Conservation (phyloP, 177 flowering plant species). For the Telopea speciosissima region DNA sequence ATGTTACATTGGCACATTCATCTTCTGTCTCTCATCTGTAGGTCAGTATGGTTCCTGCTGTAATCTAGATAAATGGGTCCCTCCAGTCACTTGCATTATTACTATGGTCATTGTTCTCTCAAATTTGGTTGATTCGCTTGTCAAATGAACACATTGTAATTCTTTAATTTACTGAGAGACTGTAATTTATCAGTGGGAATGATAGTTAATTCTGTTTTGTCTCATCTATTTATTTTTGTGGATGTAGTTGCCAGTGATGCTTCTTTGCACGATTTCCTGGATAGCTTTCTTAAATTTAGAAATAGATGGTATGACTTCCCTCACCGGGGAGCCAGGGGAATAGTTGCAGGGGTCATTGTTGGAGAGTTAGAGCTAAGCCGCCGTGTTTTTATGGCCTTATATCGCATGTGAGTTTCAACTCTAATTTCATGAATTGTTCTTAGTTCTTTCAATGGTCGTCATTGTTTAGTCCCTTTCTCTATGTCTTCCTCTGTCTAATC, state of each 20-base stretch:
- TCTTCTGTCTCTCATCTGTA: too few relatives aligned
- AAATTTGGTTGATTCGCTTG: neutral
- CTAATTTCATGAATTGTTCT: neutral
- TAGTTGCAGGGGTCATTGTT: slow-evolving; percentile 87
- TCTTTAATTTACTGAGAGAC: neutral
- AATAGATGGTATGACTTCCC: slow-evolving; percentile 99
- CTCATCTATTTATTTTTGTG: neutral
- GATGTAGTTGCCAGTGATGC: slow-evolving; percentile 64
- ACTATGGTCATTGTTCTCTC: neutral
- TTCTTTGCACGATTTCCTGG: slow-evolving; percentile 75
- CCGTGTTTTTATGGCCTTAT: slow-evolving; percentile 84
- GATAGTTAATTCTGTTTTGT: neutral
- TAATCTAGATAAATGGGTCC: neutral
- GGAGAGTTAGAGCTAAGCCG: slow-evolving; percentile 81
- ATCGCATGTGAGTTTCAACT: slow-evolving; percentile 70
- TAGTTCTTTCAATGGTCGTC: neutral
- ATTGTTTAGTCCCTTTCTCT: neutral
- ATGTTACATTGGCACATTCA: neutral
- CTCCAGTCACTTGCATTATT: neutral
- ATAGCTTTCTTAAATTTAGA: slow-evolving; percentile 84
- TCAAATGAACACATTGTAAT: neutral
- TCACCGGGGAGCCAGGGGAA: slow-evolving; percentile 65
- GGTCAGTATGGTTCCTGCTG: neutral
- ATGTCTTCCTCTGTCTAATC: neutral
- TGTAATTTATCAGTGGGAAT: slow-evolving; percentile 2